A percentile compares a stretch with the other conserved stretches of the same genome.
phyloP scores from a whole-genome alignment of 2,329 filamentous ascomycete species.

The Chaetomium sp. region DNA sequence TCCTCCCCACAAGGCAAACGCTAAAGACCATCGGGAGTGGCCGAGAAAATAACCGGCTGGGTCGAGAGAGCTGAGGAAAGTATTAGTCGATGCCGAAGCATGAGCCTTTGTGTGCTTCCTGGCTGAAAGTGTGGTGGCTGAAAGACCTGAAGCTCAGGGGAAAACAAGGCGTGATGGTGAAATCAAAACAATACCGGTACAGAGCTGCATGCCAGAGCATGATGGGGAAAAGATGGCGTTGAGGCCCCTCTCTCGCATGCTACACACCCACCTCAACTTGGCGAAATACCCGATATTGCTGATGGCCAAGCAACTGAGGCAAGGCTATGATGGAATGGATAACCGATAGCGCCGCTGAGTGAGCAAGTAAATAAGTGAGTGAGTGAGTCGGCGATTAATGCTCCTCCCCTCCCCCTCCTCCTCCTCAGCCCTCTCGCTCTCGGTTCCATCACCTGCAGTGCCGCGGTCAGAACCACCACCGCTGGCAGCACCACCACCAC shows the following conservation, averaged over 20 bases:
- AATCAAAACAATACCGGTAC: background rate
- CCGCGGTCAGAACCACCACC: background rate
- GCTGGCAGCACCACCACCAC: background rate
- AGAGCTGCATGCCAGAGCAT: background rate
- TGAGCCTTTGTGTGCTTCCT: background rate
- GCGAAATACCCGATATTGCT: background rate
- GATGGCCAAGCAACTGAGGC: background rate
- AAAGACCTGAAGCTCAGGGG: background rate
- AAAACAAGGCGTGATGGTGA: background rate
- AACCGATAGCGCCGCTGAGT: too few species aligned
- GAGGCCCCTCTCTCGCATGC: background rate
- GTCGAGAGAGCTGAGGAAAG: background rate
- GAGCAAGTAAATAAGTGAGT: background rate
- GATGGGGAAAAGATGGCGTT: background rate
- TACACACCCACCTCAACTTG: background rate
- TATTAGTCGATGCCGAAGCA: background rate
- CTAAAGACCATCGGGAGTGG: background rate
- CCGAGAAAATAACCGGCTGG: background rate
- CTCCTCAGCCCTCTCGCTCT: background rate
- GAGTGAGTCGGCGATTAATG: background rate
- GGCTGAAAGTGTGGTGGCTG: background rate
- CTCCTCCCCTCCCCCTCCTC: too few species aligned
- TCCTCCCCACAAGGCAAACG: background rate
- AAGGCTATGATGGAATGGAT: background rate
- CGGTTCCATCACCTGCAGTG: background rate